Percentiles rank a stretch among this genome's conserved stretches.
phyloP scores from a whole-genome alignment of 495 filamentous ascomycete genomes.

The Thermochaetoides thermophila region DNA sequence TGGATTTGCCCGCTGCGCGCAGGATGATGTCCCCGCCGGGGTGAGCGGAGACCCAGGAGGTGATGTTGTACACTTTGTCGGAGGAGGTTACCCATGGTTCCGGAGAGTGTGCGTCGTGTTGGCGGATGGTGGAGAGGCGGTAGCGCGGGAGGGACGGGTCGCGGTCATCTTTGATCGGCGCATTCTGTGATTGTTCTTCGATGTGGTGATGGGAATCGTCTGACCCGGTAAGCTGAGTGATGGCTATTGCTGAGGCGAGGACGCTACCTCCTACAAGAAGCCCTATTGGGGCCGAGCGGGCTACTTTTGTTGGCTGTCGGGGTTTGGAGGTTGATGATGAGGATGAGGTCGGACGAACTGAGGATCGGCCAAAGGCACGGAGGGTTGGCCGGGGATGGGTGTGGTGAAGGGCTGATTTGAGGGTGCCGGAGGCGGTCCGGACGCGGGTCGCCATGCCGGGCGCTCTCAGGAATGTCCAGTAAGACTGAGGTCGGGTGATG shows the following conservation, averaged over 20 bases:
- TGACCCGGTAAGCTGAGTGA: constrained; percentile 8
- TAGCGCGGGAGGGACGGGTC: constrained; percentile 27
- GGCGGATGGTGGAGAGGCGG: constrained; percentile 31
- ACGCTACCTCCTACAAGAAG: constrained; percentile 14
- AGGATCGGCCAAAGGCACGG: too few species aligned
- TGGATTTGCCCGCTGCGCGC: constrained; percentile 37
- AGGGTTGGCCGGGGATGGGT: too few species aligned
- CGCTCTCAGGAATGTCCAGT: too few species aligned
- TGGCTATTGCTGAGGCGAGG: constrained; percentile 10
- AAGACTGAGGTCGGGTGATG: too few species aligned
- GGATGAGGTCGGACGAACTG: too few species aligned
- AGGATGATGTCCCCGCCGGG: constrained; percentile 47
- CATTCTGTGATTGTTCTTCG: not conserved
- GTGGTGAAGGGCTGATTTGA: too few species aligned
- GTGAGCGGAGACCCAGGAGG: constrained; percentile 41
- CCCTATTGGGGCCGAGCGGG: constrained; percentile 10
- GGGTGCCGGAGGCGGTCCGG: too few species aligned
- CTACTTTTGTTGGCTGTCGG: not conserved
- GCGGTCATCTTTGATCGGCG: constrained; percentile 10
- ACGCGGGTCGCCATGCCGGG: too few species aligned
- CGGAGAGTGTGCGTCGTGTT: constrained; percentile 31
- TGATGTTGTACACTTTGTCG: constrained; percentile 45
- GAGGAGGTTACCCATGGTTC: constrained; percentile 37
- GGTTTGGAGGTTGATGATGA: not conserved
- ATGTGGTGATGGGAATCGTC: constrained; percentile 1